Evolutionary conservation across 2,329 filamentous ascomycete species (phyloP).

Genomic region (Domatiomyces globalis): DNA sequence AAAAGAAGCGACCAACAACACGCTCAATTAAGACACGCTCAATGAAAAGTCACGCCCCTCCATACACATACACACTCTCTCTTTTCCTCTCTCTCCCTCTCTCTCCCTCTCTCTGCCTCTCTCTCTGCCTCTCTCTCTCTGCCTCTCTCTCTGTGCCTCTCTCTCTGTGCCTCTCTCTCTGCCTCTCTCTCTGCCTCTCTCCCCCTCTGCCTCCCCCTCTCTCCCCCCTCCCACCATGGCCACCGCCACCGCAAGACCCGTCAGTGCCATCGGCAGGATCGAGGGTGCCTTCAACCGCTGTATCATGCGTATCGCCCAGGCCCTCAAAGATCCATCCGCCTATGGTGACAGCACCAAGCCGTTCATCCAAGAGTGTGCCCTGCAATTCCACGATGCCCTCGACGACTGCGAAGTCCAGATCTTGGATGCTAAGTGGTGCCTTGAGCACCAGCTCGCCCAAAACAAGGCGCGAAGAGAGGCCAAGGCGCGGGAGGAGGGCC

Average conservation of each 20-base stretch:
- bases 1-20: background rate
- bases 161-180: too few relatives aligned
- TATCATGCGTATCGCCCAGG: slow-evolving; percentile 17
- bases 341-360: slow-evolving; percentile 15
- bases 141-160: too few relatives aligned
- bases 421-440: slow-evolving; percentile 18
- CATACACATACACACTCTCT: too few relatives aligned
- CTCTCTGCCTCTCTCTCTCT: too few relatives aligned
- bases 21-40: too few relatives aligned
- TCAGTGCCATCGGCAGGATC: slow-evolving; percentile 15
- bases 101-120: too few relatives aligned
- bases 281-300: slow-evolving; percentile 19
- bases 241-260: slow-evolving; percentile 13
- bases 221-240: background rate
- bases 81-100: too few relatives aligned
- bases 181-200: too few relatives aligned
- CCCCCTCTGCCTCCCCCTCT: too few relatives aligned
- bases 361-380: slow-evolving; percentile 15
- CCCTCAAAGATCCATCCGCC: slow-evolving; percentile 16
- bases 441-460: slow-evolving; percentile 15
- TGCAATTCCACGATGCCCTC: slow-evolving; percentile 18
- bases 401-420: slow-evolving; percentile 19
- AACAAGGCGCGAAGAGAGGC: slow-evolving; percentile 14
- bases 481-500: slow-evolving; percentile 13
- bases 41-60: too few relatives aligned